Percentiles rank a stretch among this genome's conserved stretches.
Evolutionary conservation across 441 rosid species (phyloP).

Genomic region (Erodium texanum): DNA sequence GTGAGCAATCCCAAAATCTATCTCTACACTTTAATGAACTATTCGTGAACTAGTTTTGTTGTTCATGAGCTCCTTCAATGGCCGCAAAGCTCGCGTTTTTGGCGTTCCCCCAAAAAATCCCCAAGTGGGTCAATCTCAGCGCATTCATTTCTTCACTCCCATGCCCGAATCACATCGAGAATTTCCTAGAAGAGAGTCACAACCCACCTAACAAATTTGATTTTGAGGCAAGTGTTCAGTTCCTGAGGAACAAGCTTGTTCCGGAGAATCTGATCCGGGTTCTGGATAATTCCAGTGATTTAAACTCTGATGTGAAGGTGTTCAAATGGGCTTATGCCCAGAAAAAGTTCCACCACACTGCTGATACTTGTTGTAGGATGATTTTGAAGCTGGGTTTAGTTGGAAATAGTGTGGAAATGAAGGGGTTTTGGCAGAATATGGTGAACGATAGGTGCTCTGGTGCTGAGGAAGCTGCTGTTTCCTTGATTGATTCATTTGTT

Average conservation of each 20-base stretch:
- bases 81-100: slow-evolving; percentile 27
- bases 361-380: slow-evolving; percentile 35
- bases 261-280: slow-evolving; percentile 33
- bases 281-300: slow-evolving; percentile 31
- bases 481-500: slow-evolving; percentile 33
- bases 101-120: slow-evolving; percentile 24
- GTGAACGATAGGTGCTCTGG: slow-evolving; percentile 27
- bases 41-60: not conserved
- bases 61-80: slow-evolving; percentile 23
- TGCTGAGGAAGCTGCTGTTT: slow-evolving; percentile 25
- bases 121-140: slow-evolving; percentile 23
- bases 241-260: slow-evolving; percentile 25
- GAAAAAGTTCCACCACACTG: slow-evolving; percentile 35
- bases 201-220: slow-evolving; percentile 12
- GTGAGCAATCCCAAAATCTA: not conserved
- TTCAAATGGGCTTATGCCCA: slow-evolving; percentile 48
- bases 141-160: slow-evolving; percentile 30
- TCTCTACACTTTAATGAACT: not conserved
- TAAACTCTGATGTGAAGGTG: slow-evolving; percentile 33
- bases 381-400: slow-evolving; percentile 45
- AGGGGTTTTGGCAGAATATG: slow-evolving; percentile 32
- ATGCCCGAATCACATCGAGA: slow-evolving; percentile 13
- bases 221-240: slow-evolving; percentile 31
- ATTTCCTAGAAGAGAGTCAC: slow-evolving; percentile 18
- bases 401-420: slow-evolving; percentile 36